Conservation (phyloP, 768 basidiomycete genomes). For the Gymnopilus junonius region DNA sequence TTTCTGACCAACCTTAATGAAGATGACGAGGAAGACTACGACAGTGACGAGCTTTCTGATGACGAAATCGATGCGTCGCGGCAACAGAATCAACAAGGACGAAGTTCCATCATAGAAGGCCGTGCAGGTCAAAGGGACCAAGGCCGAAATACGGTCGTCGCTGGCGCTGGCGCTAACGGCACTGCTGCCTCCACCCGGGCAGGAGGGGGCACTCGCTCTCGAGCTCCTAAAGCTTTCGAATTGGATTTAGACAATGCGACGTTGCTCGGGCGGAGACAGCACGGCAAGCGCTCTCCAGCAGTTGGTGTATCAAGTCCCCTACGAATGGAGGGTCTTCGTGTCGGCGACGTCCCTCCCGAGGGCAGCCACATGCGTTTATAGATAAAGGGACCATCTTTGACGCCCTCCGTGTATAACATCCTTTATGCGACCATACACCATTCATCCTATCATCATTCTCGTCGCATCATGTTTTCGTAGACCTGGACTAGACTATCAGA, state of each 20-base stretch:
- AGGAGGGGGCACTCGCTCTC: conserved; percentile 1
- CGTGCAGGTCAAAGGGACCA: conserved; percentile 41
- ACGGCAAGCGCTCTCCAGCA: conserved; percentile 26
- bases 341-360: conserved; percentile 16
- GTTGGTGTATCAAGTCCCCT: conserved; percentile 23
- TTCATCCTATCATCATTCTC: not conserved
- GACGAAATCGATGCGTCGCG: conserved; percentile 41
- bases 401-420: not conserved
- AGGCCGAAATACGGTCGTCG: conserved; percentile 22
- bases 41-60: conserved; percentile 47
- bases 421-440: not conserved
- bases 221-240: conserved; percentile 61
- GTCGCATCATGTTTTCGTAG: not conserved
- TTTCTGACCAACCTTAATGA: conserved; percentile 91
- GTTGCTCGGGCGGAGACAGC: conserved; percentile 73
- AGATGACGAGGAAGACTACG: conserved; percentile 72
- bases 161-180: conserved; percentile 19
- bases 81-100: conserved; percentile 20
- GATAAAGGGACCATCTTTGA: not conserved
- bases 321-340: conserved; percentile 25
- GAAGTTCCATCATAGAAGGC: conserved; percentile 32
- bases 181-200: not conserved
- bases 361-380: conserved; percentile 22
- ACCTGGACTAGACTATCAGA: not conserved
- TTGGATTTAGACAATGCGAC: conserved; percentile 89